Percentiles rank a stretch among this genome's conserved stretches.
phyloP scores from a whole-genome alignment of 768 basidiomycete genomes.

The Pleurotus cornucopiae region DNA sequence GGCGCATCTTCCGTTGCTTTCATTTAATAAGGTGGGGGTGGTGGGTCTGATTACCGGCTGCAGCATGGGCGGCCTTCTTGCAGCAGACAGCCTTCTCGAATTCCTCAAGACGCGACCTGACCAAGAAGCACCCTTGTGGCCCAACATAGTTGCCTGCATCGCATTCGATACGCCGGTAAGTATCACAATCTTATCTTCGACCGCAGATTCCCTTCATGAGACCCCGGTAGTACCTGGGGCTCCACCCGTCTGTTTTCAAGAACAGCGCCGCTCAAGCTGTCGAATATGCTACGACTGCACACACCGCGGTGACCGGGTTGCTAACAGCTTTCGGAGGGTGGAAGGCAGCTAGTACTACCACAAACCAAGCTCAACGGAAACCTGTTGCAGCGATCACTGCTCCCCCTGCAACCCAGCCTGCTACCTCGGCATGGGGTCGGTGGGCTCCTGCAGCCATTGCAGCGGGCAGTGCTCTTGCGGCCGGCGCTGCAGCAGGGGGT shows the following conservation, averaged over 20 bases:
- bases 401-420: conserved; percentile 14
- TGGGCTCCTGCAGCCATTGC: conserved; percentile 70
- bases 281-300: conserved; percentile 64
- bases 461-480: conserved; percentile 69
- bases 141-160: conserved; percentile 77
- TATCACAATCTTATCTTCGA: conserved; percentile 5
- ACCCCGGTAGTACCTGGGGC: conserved; percentile 69
- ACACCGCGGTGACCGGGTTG: conserved; percentile 56
- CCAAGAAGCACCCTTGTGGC: conserved; percentile 72
- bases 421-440: conserved; percentile 43
- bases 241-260: conserved; percentile 85
- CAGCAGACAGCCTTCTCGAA: conserved; percentile 77
- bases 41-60: neutral
- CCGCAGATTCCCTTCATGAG: neutral
- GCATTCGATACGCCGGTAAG: conserved; percentile 90
- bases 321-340: conserved; percentile 54
- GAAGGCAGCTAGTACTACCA: conserved; percentile 33
- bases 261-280: conserved; percentile 73
- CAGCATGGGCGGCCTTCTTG: conserved; percentile 92
- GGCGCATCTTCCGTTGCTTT: conserved; percentile 11
- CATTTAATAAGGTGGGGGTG: neutral
- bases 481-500: conserved; percentile 80
- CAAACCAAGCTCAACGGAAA: conserved; percentile 18
- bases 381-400: conserved; percentile 28
- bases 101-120: conserved; percentile 69